Evolutionary conservation across 495 filamentous ascomycete genomes (phyloP), one percentile per base, ranked within the genome.

Genomic region (Hypoxylon subgilvum): DNA sequence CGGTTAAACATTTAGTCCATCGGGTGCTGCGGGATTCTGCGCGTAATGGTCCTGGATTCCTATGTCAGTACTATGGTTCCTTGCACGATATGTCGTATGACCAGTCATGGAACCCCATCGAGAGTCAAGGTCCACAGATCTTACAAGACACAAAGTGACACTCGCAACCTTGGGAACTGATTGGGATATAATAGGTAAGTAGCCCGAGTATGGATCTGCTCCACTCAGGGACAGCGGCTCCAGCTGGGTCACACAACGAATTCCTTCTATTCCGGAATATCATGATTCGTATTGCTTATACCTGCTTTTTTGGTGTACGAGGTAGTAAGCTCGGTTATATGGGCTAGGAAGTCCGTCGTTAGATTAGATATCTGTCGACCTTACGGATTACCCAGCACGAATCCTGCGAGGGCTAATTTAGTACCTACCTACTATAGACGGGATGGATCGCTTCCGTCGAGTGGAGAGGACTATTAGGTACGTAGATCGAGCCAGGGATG

Each of bases 271-370:
- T 41, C 25, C 0, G 21, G 2, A 35, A 10, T 17, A 41, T 48
- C 38, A 25, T 12, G 32, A 34, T 19, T 13, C n/a, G n/a, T 6
- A 31, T 22, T 19, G 34, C 13, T 13, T 48, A 34, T 48, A 42
- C 27, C 42, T n/a, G n/a, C n/a, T 28, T 34, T 28, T 34, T 48
- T 19, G 27, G 22, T 50, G 43, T 7, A 38, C 28, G 27, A 57
- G 45, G 38, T 49, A 49, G 53, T 44, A 50, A 34, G 38, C 35
- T 42, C 17, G 3, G 41, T 14, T n/a, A 9, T 48, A 41, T 34
- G 31, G 25, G 34, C 10, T 31, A 22, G 27, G 34, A 23, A 25
- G 16, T 13, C 16, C 21, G 25, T 54, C 27, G 8, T 32, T 39
- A 6, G 9, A 27, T n/a, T n/a, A n/a, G n/a, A n/a, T n/a, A 27